Evolutionary conservation across 768 basidiomycete species (phyloP).

Genomic region (Kwoniella bestiolae): DNA sequence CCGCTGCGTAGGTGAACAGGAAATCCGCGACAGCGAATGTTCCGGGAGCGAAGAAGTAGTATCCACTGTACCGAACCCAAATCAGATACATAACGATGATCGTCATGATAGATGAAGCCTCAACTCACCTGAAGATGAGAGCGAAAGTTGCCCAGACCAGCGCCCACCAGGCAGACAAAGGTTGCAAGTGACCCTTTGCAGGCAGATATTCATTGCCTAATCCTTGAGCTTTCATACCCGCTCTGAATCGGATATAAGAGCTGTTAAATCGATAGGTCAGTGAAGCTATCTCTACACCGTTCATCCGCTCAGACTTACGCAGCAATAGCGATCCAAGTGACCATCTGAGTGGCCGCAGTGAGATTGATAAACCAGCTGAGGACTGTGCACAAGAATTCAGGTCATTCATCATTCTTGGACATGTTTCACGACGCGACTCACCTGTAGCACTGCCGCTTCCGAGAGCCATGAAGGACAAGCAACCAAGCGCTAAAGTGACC

Average conservation of each 20-base stretch:
- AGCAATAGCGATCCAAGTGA: conserved; percentile 36
- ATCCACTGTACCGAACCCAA: conserved; percentile 8
- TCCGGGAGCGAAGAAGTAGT: conserved; percentile 22
- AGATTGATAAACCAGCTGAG: conserved; percentile 28
- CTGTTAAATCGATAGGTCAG: neutral
- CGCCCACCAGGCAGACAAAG: conserved; percentile 19
- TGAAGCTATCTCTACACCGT: neutral
- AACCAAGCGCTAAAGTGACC: conserved; percentile 18
- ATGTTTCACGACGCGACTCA: neutral
- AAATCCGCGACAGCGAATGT: conserved; percentile 23
- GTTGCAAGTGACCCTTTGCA: conserved; percentile 19
- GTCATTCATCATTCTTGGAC: neutral
- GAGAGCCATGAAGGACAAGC: conserved; percentile 34
- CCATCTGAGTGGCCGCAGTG: conserved; percentile 30
- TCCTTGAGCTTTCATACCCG: conserved; percentile 35
- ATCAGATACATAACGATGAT: neutral
- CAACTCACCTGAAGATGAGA: conserved; percentile 23
- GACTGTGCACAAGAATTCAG: neutral
- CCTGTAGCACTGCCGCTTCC: conserved; percentile 29
- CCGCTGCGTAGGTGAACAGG: conserved; percentile 24
- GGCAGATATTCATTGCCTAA: conserved; percentile 15
- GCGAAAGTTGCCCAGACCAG: conserved; percentile 12
- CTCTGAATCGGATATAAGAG: conserved; percentile 38
- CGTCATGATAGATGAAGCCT: neutral
- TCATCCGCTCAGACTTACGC: conserved; percentile 23